These are phyloP conservation scores for Ceratocystis colombiana DNA, from an alignment of 2,329 filamentous ascomycete genomes.

Conservation along the genomic window DNA sequence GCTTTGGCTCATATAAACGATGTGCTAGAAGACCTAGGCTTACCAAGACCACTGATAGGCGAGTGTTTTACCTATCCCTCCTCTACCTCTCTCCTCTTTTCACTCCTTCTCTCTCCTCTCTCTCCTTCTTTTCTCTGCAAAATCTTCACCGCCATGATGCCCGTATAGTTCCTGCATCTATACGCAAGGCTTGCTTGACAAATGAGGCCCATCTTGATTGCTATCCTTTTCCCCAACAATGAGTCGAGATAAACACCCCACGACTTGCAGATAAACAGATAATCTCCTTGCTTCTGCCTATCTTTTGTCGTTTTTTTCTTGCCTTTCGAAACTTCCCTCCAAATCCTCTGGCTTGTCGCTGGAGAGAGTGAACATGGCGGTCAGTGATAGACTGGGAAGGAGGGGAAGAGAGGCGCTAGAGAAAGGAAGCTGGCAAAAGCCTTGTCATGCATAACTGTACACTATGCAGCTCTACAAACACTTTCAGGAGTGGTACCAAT, in stretches of 20 bases:
- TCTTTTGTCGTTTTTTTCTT: neutral
- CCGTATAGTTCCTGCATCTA: neutral
- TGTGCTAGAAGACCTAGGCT: neutral
- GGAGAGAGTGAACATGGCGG: neutral
- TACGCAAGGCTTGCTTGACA: neutral
- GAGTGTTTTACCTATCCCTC: neutral
- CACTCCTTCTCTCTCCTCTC: too few species aligned
- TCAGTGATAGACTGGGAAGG: neutral
- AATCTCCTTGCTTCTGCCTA: neutral
- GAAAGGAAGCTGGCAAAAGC: neutral
- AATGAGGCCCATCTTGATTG: neutral
- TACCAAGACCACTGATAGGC: neutral
- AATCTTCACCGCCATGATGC: neutral
- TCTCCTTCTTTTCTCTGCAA: neutral
- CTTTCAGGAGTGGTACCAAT: neutral
- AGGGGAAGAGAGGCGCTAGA: neutral
- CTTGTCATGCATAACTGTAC: neutral
- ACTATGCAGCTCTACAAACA: neutral
- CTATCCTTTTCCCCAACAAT: neutral
- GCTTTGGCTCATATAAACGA: neutral
- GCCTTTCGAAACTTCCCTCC: neutral
- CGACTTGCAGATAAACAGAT: neutral
- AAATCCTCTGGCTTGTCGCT: neutral
- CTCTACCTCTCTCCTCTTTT: too few species aligned
- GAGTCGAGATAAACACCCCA: neutral